phyloP scores from a whole-genome alignment of 805 yeast genomes.

The Wickerhamomyces ciferrii region DNA sequence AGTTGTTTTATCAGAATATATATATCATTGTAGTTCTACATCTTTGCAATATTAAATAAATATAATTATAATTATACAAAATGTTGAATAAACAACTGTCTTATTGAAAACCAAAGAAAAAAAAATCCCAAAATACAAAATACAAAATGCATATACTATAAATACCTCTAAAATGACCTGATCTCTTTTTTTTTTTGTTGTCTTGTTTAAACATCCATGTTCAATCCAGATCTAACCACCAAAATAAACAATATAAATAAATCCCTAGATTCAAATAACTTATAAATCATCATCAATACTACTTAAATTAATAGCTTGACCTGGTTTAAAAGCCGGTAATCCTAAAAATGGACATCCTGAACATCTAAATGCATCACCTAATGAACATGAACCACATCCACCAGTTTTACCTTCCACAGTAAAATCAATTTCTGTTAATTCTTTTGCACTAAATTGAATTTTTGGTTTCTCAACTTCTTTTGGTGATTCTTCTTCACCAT shows the following conservation, averaged over 20 bases:
- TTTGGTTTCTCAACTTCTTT: slow-evolving; percentile 29
- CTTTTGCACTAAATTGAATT: slow-evolving; percentile 55
- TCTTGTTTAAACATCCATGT: not conserved
- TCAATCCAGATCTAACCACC: too few species aligned
- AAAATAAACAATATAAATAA: not conserved
- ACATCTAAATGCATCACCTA: slow-evolving; percentile 98
- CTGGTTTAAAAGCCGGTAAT: slow-evolving; percentile 97
- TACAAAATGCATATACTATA: too few species aligned
- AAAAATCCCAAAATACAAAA: too few species aligned
- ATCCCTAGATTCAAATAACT: slow-evolving; percentile 1
- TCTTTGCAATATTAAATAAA: too few species aligned
- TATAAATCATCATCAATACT: slow-evolving; percentile 74
- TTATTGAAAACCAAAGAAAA: too few species aligned
- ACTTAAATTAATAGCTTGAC: slow-evolving; percentile 78
- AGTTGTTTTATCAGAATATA: not conserved
- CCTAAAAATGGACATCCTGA: slow-evolving; percentile 98
- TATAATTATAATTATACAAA: too few species aligned
- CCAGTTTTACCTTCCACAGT: slow-evolving; percentile 97
- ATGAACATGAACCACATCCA: slow-evolving; percentile 94
- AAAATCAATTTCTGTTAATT: slow-evolving; percentile 87
- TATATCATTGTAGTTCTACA: too few species aligned
- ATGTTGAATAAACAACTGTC: too few species aligned
- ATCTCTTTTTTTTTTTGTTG: too few species aligned
- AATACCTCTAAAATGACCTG: too few species aligned
- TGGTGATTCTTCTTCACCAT: slow-evolving; percentile 31